These are phyloP conservation scores for Balamuthia mandrillaris DNA, from an alignment of 208 protist species.

Conservation along the genomic window DNA sequence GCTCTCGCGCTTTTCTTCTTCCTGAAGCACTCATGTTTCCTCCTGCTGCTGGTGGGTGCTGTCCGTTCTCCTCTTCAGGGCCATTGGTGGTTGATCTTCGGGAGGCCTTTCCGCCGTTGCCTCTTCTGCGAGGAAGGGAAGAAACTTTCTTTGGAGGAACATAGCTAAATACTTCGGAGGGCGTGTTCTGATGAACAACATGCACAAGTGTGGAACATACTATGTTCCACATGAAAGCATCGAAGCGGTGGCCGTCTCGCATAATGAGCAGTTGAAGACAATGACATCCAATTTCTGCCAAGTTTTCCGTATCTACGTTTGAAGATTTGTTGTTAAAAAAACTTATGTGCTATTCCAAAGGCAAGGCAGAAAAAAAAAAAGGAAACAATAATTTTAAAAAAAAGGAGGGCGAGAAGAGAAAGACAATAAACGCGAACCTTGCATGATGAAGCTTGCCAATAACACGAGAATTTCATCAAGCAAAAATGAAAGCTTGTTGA, in stretches of 20 bases:
- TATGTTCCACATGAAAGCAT: constrained; percentile 8
- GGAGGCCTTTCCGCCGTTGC: neutral
- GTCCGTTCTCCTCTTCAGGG: too few species aligned
- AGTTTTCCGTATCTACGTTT: neutral
- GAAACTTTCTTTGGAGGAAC: neutral
- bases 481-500: neutral
- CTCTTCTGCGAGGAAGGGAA: neutral
- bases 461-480: neutral
- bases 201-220: constrained; percentile 4
- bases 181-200: neutral
- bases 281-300: neutral
- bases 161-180: neutral
- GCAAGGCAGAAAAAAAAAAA: too few species aligned
- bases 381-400: neutral
- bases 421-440: neutral
- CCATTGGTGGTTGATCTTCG: too few species aligned
- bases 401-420: neutral
- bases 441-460: neutral
- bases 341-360: too few species aligned
- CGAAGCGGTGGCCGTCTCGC: neutral
- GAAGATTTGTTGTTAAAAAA: neutral
- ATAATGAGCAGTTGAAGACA: neutral
- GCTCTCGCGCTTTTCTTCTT: too few species aligned
- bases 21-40: too few species aligned
- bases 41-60: too few species aligned